Percentiles rank a stretch among this genome's conserved stretches.
phyloP scores from a whole-genome alignment of 768 basidiomycete genomes.

The Agaricus sinodeliciosus region DNA sequence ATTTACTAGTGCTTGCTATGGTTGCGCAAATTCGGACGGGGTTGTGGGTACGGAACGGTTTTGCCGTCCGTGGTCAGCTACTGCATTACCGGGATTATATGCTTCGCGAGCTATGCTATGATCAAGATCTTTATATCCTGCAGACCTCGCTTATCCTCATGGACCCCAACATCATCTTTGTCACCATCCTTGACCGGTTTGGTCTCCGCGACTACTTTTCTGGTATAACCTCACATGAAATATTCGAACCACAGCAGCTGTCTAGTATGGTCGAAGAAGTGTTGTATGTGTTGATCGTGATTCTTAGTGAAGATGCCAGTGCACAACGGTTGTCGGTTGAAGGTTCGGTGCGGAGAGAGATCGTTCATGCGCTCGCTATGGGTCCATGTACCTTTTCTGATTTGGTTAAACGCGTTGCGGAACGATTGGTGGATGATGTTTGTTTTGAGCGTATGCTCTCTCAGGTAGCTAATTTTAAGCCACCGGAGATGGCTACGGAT shows the following conservation, averaged over 20 bases:
- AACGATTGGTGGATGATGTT: conserved; percentile 79
- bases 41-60: conserved; percentile 96
- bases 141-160: conserved; percentile 79
- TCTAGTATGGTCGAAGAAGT: conserved; percentile 90
- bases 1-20: conserved; percentile 66
- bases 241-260: conserved; percentile 66
- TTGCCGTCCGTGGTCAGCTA: conserved; percentile 89
- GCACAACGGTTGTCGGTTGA: conserved; percentile 63
- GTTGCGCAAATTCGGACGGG: conserved; percentile 93
- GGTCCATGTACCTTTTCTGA: conserved; percentile 88
- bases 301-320: conserved; percentile 76
- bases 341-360: conserved; percentile 68
- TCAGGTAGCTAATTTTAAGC: conserved; percentile 75
- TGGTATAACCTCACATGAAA: conserved; percentile 48
- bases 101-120: conserved; percentile 93
- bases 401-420: conserved; percentile 84
- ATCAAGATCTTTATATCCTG: conserved; percentile 87
- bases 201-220: conserved; percentile 76
- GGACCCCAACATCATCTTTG: conserved; percentile 72
- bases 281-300: conserved; percentile 79
- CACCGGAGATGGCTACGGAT: conserved; percentile 74
- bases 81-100: conserved; percentile 95
- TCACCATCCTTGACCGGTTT: conserved; percentile 88
- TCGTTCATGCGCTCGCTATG: conserved; percentile 85
- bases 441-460: conserved; percentile 74